Evolutionary conservation across 352 stramenopile genomes (phyloP).

Genomic region (Pilasporangium apinafurcum): DNA sequence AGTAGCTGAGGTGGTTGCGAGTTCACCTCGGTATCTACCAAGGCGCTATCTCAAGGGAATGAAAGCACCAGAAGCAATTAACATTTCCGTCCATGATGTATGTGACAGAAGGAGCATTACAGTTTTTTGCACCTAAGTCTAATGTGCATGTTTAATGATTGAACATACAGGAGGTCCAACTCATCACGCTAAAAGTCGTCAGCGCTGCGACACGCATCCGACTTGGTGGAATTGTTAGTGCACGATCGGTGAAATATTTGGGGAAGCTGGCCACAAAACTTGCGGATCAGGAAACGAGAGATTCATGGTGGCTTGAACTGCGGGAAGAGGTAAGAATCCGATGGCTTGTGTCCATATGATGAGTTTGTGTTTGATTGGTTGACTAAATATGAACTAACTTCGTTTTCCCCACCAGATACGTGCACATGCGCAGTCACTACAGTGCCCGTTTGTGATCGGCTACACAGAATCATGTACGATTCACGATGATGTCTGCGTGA

Average conservation of each 20-base stretch:
- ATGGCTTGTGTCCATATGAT: too few relatives aligned
- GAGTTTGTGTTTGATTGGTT: background rate
- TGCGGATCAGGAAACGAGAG: slow-evolving; percentile 95
- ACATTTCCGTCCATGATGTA: slow-evolving; percentile 74
- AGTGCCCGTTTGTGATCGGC: slow-evolving; percentile 95
- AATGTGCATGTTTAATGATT: background rate
- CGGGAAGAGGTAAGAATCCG: slow-evolving; percentile 91
- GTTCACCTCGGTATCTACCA: slow-evolving; percentile 45
- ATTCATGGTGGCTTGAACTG: slow-evolving; percentile 97
- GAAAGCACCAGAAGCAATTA: slow-evolving; percentile 52
- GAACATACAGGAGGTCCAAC: slow-evolving; percentile 83
- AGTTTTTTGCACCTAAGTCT: too few relatives aligned
- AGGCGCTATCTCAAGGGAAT: slow-evolving; percentile 43
- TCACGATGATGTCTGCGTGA: slow-evolving; percentile 95
- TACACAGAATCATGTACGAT: slow-evolving; percentile 97
- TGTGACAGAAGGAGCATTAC: too few relatives aligned
- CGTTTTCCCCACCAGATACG: slow-evolving; percentile 59
- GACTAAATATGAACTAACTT: background rate
- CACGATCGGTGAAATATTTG: slow-evolving; percentile 86
- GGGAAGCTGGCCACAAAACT: slow-evolving; percentile 93
- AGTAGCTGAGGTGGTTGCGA: slow-evolving; percentile 25
- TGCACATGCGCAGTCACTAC: slow-evolving; percentile 93
- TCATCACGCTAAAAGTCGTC: slow-evolving; percentile 94
- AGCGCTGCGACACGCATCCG: slow-evolving; percentile 68
- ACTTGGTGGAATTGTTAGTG: slow-evolving; percentile 80